Evolutionary conservation across 2,329 filamentous ascomycete genomes (phyloP).

Genomic region (Colletotrichum sp.): DNA sequence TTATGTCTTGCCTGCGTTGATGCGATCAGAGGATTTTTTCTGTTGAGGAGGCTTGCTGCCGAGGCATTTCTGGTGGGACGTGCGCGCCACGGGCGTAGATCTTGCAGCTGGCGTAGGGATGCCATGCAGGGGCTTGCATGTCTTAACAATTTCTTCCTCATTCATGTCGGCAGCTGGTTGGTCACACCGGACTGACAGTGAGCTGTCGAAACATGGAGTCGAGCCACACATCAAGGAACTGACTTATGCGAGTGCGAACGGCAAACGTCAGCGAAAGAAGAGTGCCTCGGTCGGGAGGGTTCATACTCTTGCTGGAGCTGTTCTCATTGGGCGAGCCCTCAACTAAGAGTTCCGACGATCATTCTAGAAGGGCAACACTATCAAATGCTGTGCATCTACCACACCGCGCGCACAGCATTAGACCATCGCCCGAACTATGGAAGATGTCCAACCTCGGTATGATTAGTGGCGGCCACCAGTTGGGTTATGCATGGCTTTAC

Average conservation of each 20-base stretch:
- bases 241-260: neutral
- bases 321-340: neutral
- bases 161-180: neutral
- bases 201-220: neutral
- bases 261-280: neutral
- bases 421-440: neutral
- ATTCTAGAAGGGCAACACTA: neutral
- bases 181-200: neutral
- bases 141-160: neutral
- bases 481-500: neutral
- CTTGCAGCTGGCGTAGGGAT: neutral
- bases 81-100: neutral
- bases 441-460: neutral
- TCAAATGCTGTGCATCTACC: neutral
- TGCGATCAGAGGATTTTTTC: neutral
- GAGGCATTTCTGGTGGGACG: constrained; percentile 7
- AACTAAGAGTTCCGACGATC: neutral
- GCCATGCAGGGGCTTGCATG: constrained; percentile 6
- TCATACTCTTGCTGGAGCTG: neutral
- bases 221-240: neutral
- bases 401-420: neutral
- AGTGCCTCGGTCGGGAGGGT: neutral
- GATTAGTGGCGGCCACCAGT: neutral
- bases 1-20: neutral
- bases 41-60: neutral